A percentile compares a stretch with the other conserved stretches of the same genome.
Conservation (phyloP, 441 rosid genomes). For the Francoa sonchifolia region DNA sequence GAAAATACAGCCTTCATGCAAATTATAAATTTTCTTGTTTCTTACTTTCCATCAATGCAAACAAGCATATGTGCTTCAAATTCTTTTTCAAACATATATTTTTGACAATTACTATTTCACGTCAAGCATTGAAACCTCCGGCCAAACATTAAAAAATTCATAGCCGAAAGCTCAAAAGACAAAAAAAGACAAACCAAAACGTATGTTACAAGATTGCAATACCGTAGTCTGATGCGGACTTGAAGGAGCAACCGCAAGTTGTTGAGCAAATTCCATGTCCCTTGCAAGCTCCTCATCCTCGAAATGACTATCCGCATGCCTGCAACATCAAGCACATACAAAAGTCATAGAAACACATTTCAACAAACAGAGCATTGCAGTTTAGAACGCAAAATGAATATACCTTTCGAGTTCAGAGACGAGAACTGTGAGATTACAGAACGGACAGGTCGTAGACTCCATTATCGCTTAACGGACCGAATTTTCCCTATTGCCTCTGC, state of each 20-base stretch:
- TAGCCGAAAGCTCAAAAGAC: not conserved
- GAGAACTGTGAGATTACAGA: constrained; percentile 40
- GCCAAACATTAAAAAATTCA: no score
- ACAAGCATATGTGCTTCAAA: no score
- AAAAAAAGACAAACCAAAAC: not conserved
- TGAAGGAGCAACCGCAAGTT: constrained; percentile 24
- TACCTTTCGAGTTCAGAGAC: constrained; percentile 39
- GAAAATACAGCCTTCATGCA: no score
- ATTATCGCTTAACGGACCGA: no score
- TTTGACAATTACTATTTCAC: no score
- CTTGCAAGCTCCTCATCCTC: constrained; percentile 24
- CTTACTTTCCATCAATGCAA: no score
- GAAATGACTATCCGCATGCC: constrained; percentile 70
- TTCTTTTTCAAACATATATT: no score
- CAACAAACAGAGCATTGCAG: not conserved
- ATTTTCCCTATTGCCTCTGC: no score
- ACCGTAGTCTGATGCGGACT: constrained; percentile 8
- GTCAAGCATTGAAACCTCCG: no score
- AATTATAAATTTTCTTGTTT: no score
- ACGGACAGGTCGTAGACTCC: constrained; percentile 28
- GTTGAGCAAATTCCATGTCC: constrained; percentile 28
- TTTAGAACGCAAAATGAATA: not conserved
- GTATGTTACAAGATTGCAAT: not conserved
- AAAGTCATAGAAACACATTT: not conserved
- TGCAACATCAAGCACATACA: constrained; percentile 10